Evolutionary conservation across 2,329 filamentous ascomycete genomes (phyloP), one percentile per base, ranked within the genome.

Genomic region (Exophiala sideris): DNA sequence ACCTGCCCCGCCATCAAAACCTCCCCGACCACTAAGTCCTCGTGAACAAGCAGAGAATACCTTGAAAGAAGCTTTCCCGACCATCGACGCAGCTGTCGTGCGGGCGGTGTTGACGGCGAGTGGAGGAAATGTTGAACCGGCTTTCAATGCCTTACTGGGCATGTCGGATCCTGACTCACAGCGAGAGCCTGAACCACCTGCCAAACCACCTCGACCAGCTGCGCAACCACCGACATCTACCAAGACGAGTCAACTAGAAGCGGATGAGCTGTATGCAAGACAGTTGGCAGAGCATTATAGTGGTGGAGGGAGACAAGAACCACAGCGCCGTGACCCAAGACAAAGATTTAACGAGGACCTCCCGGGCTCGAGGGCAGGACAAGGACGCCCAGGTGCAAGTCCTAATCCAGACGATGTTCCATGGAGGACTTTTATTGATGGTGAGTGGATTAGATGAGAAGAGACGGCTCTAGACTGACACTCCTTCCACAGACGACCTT

Each of bases 121-220:
- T 70, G 81, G 85, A 54, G 92, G 91, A 56, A 84, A 87, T 66
- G 85, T 97, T 45, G 94, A 99, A 71, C 88, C 90, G 32, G 92
- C 94, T 11, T 99, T 99, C 75, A 94, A 96, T 73, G 94, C 94
- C 34, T 80, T 99, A 40, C 79, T 99, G 41, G 88, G 89, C 89
- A 78, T 58, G 79, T 89, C 87, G 58, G 88, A 91, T 66, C 88
- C 88, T 5, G 86, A 87, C 68, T 86, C 87, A n/a, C 76, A 79
- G 56, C 76, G 78, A 54, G 82, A 85, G 55, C 66, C 67, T 9
- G 73, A 77, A 16, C 85, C 89, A n/a, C 87, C 88, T 5, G 86
- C 86, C 11, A 88, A 86, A 65, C 91, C 91, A 24, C 90, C 90
- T n/a, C 83, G 89, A 45, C 89, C 90, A 6, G 77, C 77, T 48